Evolutionary conservation across 306 rosid genomes (phyloP), one percentile per base, ranked within the genome.

Genomic region (Cyamopsis tetragonoloba): DNA sequence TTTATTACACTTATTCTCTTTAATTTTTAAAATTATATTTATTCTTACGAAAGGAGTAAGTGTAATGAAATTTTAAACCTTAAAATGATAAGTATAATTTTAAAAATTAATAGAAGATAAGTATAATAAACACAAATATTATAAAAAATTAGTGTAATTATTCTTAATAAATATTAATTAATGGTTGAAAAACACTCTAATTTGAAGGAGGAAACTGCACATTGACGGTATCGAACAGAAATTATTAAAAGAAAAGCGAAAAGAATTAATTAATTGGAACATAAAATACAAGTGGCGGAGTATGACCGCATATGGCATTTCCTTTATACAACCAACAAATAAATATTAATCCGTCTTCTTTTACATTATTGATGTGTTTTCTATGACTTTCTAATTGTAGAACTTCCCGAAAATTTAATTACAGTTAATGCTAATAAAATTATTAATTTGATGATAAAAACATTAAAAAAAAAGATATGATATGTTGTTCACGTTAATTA

Each of bases 221-320:
- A 43, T 8, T 6, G 44, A 31, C 44, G 9, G 27, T 24, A 54
- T 69, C 53, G 41, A 41, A n/a, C 35, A n/a, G 31, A 30, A 41
- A 23, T n/a, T 35, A 68, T 22, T 26, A 39, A 39, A n/a, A 68
- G 37, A 54, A 51, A 68, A 53, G 24, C 23, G 39, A 37, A 13
- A 7, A 23, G 73, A 51, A 37, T 51, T 35, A 54, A 39, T 41
- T 12, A 11, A 39, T 41, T 12, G n/a, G 6, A 51, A 67, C 51
- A 51, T 23, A 65, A 66, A 66, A 50, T 49, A 66, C 22, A 49
- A 49, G 37, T 66, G 14, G 62, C 49, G 50, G 26, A 42, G 58
- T 42, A 43, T 41, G 57, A 39, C 57, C 56, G 56, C n/a, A n/a
- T 57, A 18, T 41, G 32, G 55, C 53, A 39, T 68, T 30, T 27